Percentiles rank a stretch among this genome's conserved stretches.
These are phyloP conservation scores for Fonticula alba DNA, from an alignment of 78 protist species.

Conservation along the genomic window DNA sequence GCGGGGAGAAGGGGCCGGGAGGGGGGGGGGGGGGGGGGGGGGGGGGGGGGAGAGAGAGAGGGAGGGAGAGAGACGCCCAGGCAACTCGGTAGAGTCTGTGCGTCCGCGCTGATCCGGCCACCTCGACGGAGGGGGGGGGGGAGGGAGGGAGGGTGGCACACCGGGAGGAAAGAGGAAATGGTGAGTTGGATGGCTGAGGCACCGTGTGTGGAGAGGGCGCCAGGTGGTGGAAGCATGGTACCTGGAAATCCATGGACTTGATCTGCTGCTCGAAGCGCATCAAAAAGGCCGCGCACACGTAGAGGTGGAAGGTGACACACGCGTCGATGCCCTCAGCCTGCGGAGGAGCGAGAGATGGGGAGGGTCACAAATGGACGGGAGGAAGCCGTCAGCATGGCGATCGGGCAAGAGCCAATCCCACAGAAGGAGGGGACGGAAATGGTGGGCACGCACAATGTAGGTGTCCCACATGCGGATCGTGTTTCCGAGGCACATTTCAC, in stretches of 20 bases:
- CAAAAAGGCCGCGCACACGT: slow-evolving; percentile 85
- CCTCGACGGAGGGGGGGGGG: neutral
- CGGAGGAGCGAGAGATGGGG: neutral
- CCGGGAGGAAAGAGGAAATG: neutral
- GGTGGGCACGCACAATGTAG: slow-evolving; percentile 33
- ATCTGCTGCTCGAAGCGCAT: slow-evolving; percentile 33
- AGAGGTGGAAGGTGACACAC: slow-evolving; percentile 58
- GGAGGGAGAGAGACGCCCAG: neutral
- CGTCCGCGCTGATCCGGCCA: neutral
- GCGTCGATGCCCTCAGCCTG: slow-evolving; percentile 17
- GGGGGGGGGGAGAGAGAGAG: neutral
- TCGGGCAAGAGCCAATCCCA: neutral
- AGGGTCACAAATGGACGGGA: neutral
- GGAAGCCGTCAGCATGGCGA: too few species aligned
- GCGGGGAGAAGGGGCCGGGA: neutral
- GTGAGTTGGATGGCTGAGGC: neutral
- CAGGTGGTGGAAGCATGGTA: neutral
- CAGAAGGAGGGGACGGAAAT: neutral
- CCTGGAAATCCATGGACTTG: slow-evolving; percentile 32
- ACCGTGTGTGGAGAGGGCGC: too few species aligned
- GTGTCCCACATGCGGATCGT: slow-evolving; percentile 69
- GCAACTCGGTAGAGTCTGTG: neutral
- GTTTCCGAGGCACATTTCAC: slow-evolving; percentile 57
- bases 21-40: neutral
- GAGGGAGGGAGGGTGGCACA: neutral